Evolutionary conservation across 345 rosid species (phyloP).

Genomic region (Pugionium cornutum): DNA sequence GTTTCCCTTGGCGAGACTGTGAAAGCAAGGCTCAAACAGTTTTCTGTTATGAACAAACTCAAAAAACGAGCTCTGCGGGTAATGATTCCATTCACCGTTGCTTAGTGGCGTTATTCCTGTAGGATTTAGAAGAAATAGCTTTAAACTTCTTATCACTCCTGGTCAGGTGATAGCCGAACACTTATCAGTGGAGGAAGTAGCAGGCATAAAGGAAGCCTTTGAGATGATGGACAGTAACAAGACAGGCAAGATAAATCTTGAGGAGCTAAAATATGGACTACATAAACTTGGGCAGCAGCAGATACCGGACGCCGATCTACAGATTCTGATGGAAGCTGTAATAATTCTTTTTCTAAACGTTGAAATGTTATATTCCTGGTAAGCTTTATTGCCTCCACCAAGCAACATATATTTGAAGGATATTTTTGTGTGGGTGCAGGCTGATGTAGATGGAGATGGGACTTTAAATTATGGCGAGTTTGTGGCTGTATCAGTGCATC

Average conservation of each 20-base stretch:
- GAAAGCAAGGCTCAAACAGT: slow-evolving; percentile 86
- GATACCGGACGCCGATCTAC: slow-evolving; percentile 73
- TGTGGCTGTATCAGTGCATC: slow-evolving; percentile 79
- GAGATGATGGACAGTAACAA: slow-evolving; percentile 68
- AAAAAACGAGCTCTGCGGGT: slow-evolving; percentile 92
- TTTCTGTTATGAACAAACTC: slow-evolving; percentile 92
- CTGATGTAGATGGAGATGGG: slow-evolving; percentile 88
- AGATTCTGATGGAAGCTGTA: slow-evolving; percentile 87
- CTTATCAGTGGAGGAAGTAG: slow-evolving; percentile 87
- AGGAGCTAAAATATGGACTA: slow-evolving; percentile 71
- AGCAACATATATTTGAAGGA: slow-evolving; percentile 9
- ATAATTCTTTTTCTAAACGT: slow-evolving; percentile 35
- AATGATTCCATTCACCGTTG: slow-evolving; percentile 4
- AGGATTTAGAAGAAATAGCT: background rate
- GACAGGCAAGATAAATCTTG: slow-evolving; percentile 70
- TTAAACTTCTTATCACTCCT: slow-evolving; percentile 1
- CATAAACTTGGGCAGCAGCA: slow-evolving; percentile 82
- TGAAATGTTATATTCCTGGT: background rate
- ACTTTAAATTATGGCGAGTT: slow-evolving; percentile 80
- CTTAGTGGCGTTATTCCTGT: background rate
- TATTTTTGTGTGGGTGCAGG: slow-evolving; percentile 45
- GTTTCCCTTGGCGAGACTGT: slow-evolving; percentile 89
- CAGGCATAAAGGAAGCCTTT: slow-evolving; percentile 88
- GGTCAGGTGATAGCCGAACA: slow-evolving; percentile 89
- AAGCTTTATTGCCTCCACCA: slow-evolving; percentile 7